Conservation (phyloP, 192 early-diverging fungal genomes). For the Dissophora ornata region DNA sequence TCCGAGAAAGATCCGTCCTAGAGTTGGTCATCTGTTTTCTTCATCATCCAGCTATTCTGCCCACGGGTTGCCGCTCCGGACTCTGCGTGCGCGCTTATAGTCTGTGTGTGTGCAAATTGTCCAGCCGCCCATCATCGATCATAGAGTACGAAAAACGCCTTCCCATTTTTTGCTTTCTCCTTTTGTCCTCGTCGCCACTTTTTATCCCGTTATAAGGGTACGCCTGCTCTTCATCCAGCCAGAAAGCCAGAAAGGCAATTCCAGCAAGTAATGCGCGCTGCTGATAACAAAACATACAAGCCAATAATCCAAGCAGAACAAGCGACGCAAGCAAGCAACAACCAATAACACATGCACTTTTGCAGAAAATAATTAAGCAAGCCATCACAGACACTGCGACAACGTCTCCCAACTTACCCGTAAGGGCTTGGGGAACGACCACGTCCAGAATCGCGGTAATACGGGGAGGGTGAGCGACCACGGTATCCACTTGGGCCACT, state of each 20-base stretch:
- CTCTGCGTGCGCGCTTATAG: not conserved
- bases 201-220: not conserved
- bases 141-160: not conserved
- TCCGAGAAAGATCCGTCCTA: conserved; percentile 50
- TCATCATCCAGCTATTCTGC: conserved; percentile 16
- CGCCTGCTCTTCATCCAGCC: conserved; percentile 10
- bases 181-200: conserved; percentile 4
- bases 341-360: no score
- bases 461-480: conserved; percentile 55
- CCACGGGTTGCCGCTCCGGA: conserved; percentile 7
- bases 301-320: no score
- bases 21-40: conserved; percentile 53
- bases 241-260: no score
- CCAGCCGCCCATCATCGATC: conserved; percentile 8
- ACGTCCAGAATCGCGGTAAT: conserved; percentile 40
- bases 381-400: no score
- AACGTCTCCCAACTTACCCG: conserved; percentile 37
- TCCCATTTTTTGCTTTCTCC: not conserved
- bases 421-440: conserved; percentile 58
- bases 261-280: no score
- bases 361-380: no score
- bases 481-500: conserved; percentile 21
- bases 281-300: not conserved
- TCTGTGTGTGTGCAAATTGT: not conserved
- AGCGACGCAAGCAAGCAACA: no score